Percentiles rank a stretch among this genome's conserved stretches.
These are phyloP conservation scores for Candida piceae DNA, from an alignment of 805 yeast genomes.

Conservation along the genomic window DNA sequence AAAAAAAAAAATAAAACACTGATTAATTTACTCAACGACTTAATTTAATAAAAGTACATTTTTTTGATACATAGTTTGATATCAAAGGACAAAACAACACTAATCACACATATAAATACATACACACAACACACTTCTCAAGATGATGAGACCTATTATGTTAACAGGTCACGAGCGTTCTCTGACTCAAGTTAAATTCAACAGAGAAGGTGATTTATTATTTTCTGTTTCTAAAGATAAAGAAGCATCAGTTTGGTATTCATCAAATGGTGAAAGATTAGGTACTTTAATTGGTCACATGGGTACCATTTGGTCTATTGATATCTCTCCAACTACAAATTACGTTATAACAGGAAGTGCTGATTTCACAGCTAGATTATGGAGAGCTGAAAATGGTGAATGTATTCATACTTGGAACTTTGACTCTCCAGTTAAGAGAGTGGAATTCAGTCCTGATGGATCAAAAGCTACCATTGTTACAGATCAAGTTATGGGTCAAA, in stretches of 20 bases:
- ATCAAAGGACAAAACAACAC: neutral
- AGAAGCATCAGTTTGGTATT: conserved; percentile 87
- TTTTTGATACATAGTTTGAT: neutral
- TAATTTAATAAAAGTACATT: neutral
- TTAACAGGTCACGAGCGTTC: conserved; percentile 97
- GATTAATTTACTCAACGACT: neutral
- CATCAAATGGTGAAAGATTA: conserved; percentile 92
- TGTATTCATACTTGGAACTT: conserved; percentile 67
- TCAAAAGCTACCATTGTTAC: conserved; percentile 67
- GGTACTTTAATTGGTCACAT: conserved; percentile 88
- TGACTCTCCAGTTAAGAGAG: conserved; percentile 86
- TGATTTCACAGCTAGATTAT: conserved; percentile 77
- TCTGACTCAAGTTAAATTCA: conserved; percentile 90
- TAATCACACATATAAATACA: neutral
- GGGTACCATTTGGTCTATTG: conserved; percentile 95
- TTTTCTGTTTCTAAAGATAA: conserved; percentile 91
- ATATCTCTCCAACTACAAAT: conserved; percentile 66
- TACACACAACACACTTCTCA: conserved; percentile 5
- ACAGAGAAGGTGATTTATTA: conserved; percentile 90
- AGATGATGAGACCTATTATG: conserved; percentile 59
- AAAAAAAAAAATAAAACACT: neutral
- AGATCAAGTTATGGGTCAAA: conserved; percentile 88
- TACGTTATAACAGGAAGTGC: conserved; percentile 86
- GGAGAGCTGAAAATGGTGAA: conserved; percentile 79
- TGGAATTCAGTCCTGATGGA: conserved; percentile 76